These are phyloP conservation scores for Leccinum uliginosum DNA, from an alignment of 768 basidiomycete species.

Conservation along the genomic window DNA sequence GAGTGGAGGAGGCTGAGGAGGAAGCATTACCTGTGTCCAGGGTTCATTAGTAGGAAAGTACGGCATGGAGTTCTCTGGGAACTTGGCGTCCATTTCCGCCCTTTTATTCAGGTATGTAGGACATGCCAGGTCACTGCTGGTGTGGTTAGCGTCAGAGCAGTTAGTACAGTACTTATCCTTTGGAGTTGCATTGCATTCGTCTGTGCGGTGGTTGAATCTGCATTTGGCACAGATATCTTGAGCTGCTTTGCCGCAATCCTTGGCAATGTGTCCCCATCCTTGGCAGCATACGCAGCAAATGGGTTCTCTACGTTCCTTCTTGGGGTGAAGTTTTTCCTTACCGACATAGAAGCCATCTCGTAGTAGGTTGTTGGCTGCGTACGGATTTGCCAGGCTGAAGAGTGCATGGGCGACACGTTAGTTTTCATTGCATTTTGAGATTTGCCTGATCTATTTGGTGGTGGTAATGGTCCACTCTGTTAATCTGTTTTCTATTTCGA, in stretches of 20 bases:
- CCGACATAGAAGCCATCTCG: neutral
- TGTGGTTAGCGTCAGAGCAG: neutral
- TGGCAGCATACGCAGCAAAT: neutral
- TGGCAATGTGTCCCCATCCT: neutral
- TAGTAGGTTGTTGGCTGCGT: neutral
- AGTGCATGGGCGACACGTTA: neutral
- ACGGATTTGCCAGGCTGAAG: neutral
- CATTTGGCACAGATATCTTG: neutral
- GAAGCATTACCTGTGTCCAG: neutral
- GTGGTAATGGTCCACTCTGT: neutral
- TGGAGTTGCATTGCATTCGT: fast-evolving
- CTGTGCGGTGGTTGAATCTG: neutral
- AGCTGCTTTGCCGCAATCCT: neutral
- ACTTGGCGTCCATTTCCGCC: neutral
- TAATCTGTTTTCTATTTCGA: neutral
- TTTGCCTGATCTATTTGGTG: neutral
- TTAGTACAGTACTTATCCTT: neutral
- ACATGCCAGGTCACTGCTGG: neutral
- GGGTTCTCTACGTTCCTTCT: neutral
- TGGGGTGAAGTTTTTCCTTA: neutral
- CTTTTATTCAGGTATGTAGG: neutral
- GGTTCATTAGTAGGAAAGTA: slow-evolving; percentile 2
- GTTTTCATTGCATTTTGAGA: neutral
- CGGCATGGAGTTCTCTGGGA: slow-evolving; percentile 1
- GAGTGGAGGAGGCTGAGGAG: neutral